phyloP scores from a whole-genome alignment of 106 monocot genomes.

The Ottelia alismoides region DNA sequence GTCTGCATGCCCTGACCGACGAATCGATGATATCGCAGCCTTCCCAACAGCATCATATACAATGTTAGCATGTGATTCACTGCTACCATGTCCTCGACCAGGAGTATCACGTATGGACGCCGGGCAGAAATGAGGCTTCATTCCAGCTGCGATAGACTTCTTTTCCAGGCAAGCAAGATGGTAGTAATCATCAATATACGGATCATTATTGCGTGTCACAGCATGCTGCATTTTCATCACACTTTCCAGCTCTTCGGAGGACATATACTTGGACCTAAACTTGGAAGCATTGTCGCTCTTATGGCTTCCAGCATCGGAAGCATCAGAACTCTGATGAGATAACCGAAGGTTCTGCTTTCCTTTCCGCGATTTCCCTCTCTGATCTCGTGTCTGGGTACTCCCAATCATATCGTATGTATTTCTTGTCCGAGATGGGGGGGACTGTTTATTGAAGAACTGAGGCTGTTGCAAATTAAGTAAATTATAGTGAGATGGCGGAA shows the following conservation, averaged over 20 bases:
- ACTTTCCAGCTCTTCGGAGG: constrained; percentile 54
- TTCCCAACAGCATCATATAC: constrained; percentile 48
- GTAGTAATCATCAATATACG: constrained; percentile 58
- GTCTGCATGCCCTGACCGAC: constrained; percentile 33
- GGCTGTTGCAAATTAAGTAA: constrained; percentile 25
- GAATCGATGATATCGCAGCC: constrained; percentile 40
- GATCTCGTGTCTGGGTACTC: constrained; percentile 25
- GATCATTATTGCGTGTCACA: constrained; percentile 39
- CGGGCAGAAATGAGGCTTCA: constrained; percentile 37
- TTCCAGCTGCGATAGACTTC: constrained; percentile 9
- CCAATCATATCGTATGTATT: constrained; percentile 23
- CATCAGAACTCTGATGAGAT: constrained; percentile 22
- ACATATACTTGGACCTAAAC: constrained; percentile 60
- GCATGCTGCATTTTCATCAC: constrained; percentile 47
- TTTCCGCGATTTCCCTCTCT: constrained; percentile 24
- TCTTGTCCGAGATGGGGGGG: constrained; percentile 11
- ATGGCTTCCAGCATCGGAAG: constrained; percentile 20
- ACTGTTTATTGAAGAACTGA: constrained; percentile 15
- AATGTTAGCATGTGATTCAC: constrained; percentile 36
- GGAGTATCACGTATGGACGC: constrained; percentile 30
- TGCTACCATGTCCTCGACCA: constrained; percentile 14
- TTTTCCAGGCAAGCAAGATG: constrained; percentile 61
- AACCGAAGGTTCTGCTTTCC: constrained; percentile 26
- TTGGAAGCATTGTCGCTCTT: constrained; percentile 19
- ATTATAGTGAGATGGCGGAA: constrained; percentile 21